Base-by-base conservation (phyloP, 129 eudicot genomes). In the Logfia minima region DNA sequence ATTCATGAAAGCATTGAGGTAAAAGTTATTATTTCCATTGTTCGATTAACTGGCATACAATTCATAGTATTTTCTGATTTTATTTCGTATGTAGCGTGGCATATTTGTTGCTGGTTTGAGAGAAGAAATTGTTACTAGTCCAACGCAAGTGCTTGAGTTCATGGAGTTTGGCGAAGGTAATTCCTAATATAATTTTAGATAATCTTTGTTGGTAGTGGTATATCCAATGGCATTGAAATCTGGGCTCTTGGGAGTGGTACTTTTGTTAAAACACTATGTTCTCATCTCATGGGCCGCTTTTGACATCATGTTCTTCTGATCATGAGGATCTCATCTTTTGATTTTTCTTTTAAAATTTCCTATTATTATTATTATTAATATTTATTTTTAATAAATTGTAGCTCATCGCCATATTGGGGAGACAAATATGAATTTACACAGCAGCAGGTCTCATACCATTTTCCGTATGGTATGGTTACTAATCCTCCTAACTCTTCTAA, bases 321-420 rank as follows among this genome's bases (percentile, higher is more conserved):
- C 51, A n/a, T 23, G 35, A 18, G 65, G 62, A 28, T 76, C 69
- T 55, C 51, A 37, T 52, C 39, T 68, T 72, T 31, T 34, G 35
- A 5, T 34, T 34, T 34, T 34, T 34, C 5, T 32, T 32, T 32
- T 4, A 4, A 32, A 32, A 0, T 4, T 34, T 34, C 5, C 37
- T 34, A 34, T 34, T 34, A 34, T 34, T 0, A 34, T 34, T 32
- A 32, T 32, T 32, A 32, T 32, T 32, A 31, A 4, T 31, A 4
- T 3, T 31, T 31, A 26, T 34, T 60, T 67, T 56, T 66, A 39
- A 52, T 56, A 26, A 72, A n/a, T 81, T 83, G 81, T 88, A 95
- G 97, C 97, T 68, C 97, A 89, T 84, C 97, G 97, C 34, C 99
- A 95, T 79, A 87, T 95, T 78, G 99, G 97, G 52, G 99, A 95